Evolutionary conservation across 139 green algal genomes (phyloP).

Genomic region (Chlamydomonas sphaeroides): DNA sequence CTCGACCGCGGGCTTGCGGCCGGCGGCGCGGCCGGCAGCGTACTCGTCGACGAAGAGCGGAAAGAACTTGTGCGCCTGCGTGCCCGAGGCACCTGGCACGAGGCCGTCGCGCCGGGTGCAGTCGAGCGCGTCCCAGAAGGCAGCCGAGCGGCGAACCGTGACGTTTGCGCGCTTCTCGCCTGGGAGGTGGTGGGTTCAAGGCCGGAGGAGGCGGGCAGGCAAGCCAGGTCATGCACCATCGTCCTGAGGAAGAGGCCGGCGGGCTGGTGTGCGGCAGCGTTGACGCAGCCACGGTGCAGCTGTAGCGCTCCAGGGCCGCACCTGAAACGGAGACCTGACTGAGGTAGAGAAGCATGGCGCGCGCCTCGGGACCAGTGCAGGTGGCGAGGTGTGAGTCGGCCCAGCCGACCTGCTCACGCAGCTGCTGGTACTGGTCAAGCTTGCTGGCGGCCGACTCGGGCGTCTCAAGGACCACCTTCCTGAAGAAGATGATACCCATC

Average conservation of each 20-base stretch:
- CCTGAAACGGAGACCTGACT: slow-evolving; percentile 25
- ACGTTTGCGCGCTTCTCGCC: slow-evolving; percentile 37
- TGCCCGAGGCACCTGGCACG: neutral
- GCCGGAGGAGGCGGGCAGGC: too few relatives aligned
- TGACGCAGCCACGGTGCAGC: too few relatives aligned
- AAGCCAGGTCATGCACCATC: too few relatives aligned
- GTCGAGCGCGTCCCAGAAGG: slow-evolving; percentile 50
- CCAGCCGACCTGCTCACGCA: slow-evolving; percentile 41
- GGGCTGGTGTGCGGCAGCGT: too few relatives aligned
- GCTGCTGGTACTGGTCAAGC: slow-evolving; percentile 39
- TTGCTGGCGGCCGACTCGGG: slow-evolving; percentile 12
- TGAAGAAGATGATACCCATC: slow-evolving; percentile 49
- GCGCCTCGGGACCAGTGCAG: slow-evolving; percentile 30
- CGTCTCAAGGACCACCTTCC: slow-evolving; percentile 43
- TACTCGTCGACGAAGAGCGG: slow-evolving; percentile 57
- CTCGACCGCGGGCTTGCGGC: slow-evolving; percentile 47
- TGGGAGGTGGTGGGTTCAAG: too few relatives aligned
- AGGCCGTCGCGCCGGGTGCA: neutral
- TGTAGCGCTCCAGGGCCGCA: neutral
- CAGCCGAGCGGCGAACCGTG: slow-evolving; percentile 22
- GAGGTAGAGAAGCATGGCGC: slow-evolving; percentile 47
- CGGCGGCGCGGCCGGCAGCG: neutral
- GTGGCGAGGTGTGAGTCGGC: slow-evolving; percentile 29
- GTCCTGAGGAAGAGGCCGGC: too few relatives aligned
- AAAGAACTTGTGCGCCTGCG: slow-evolving; percentile 52